Conservation (phyloP, 164 flowering plant genomes). For the Umbellularia californica region DNA sequence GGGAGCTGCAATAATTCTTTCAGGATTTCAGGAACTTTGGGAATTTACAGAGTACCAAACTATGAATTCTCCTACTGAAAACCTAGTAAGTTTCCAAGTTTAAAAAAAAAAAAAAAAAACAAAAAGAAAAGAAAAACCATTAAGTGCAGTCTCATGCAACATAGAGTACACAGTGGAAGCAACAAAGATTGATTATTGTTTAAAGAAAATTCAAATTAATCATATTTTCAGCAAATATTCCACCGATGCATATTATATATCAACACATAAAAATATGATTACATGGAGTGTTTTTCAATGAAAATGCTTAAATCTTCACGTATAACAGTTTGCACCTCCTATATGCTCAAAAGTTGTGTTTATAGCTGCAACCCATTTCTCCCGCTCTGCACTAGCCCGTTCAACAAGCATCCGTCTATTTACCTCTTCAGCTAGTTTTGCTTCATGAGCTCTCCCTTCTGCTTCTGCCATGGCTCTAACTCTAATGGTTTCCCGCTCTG, state of each 20-base stretch:
- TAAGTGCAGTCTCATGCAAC: too few relatives aligned
- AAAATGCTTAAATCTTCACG: neutral
- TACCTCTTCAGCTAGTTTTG: conserved; percentile 81
- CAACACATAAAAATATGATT: neutral
- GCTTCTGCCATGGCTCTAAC: conserved; percentile 88
- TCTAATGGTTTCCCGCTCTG: conserved; percentile 79
- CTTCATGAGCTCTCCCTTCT: conserved; percentile 92
- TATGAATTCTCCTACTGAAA: neutral
- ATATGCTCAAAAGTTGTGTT: conserved; percentile 89
- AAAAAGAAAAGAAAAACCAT: too few relatives aligned
- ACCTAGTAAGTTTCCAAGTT: too few relatives aligned
- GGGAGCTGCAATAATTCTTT: too few relatives aligned
- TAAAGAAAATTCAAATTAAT: too few relatives aligned
- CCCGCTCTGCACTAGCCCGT: conserved; percentile 72
- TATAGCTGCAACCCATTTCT: conserved; percentile 89
- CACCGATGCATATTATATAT: neutral
- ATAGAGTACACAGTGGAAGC: neutral
- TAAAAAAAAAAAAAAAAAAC: too few relatives aligned
- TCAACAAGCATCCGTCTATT: conserved; percentile 67
- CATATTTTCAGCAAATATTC: neutral
- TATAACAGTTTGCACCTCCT: conserved; percentile 52
- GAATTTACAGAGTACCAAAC: neutral
- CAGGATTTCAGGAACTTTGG: too few relatives aligned
- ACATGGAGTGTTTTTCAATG: neutral
- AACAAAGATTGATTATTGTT: neutral